Evolutionary conservation across 352 stramenopile genomes (phyloP).

Genomic region (Pythium coloratum): DNA sequence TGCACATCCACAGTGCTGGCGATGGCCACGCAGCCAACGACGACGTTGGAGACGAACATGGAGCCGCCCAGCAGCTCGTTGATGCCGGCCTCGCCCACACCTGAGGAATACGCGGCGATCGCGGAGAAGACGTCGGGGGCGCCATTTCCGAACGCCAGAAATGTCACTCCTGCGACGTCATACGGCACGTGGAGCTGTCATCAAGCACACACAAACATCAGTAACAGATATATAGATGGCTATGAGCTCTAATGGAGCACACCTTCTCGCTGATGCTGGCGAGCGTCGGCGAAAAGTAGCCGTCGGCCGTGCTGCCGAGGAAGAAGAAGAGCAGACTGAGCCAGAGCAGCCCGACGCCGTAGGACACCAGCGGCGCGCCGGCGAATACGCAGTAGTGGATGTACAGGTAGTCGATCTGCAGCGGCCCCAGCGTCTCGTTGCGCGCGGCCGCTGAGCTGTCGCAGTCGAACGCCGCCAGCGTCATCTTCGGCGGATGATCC

Average conservation of each 20-base stretch:
- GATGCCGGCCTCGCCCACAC: constrained; percentile 74
- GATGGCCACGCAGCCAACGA: constrained; percentile 89
- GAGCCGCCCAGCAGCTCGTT: constrained; percentile 94
- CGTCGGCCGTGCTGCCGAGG: constrained; percentile 95
- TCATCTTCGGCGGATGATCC: background rate
- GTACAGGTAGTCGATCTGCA: constrained; percentile 80
- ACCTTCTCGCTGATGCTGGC: constrained; percentile 95
- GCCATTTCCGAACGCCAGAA: constrained; percentile 97
- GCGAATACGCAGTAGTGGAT: constrained; percentile 72
- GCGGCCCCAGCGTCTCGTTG: constrained; percentile 69
- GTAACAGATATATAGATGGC: constrained; percentile 1
- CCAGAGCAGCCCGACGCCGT: constrained; percentile 58
- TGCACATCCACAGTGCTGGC: constrained; percentile 60
- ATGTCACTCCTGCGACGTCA: constrained; percentile 95
- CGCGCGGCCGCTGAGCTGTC: constrained; percentile 22
- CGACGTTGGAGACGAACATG: constrained; percentile 95
- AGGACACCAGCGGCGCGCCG: constrained; percentile 49
- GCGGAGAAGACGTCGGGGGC: constrained; percentile 96
- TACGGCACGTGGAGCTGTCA: constrained; percentile 74
- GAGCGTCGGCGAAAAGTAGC: constrained; percentile 97
- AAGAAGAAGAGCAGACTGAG: constrained; percentile 83
- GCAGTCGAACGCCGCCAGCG: constrained; percentile 22
- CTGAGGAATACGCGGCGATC: constrained; percentile 84
- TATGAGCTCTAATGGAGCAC: constrained; percentile 6
- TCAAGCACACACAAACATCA: background rate